Base-by-base conservation (phyloP, 2,329 filamentous ascomycete species). In the Aspergillaceae sp. region DNA sequence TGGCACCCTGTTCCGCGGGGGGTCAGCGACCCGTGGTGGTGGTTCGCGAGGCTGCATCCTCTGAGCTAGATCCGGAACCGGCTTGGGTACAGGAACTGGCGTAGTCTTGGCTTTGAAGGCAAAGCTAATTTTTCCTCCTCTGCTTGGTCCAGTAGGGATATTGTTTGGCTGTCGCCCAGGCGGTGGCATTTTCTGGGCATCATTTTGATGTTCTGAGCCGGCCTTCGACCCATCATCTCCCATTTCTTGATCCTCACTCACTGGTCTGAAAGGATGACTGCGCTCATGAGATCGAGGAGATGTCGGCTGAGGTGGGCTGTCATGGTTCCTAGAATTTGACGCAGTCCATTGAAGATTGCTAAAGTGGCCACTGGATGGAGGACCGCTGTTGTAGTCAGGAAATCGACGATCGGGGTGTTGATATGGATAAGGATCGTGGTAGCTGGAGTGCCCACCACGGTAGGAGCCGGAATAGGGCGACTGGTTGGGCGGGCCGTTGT, bases 91-190 rank as follows among this genome's bases (percentile, higher is more conserved):
- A 50, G 76, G 71, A 28, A 72, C 69, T 19, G 82, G 74, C 3
- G 76, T 74, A 26, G 82, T 79, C 61, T 85, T 91, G 47, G 83
- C 78, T 63, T 96, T 96, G 66, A 97, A 88, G 1, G 89, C 88
- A 64, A 97, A 97, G 63, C 88, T 94, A 60, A 96, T 94, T 67
- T 91, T 92, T 40, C 81, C 80, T 2, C 72, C 71, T 48, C 73
- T 71, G 60, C 73, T 64, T 49, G 67, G 60, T 49, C 36, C 36
- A 9, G 77, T 73, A n/a, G 78, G 73, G 4, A 78, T 75, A 2
- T 74, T 71, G 19, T 77, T 73, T 2, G 76, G 68, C 35, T 78
- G 71, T 47, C 78, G 77, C 47, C 67, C 72, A 7, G 79, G 74
- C 19, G 76, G 76, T 29, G 75, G 75, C 67, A 79, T 78, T 45